Evolutionary conservation across 495 filamentous ascomycete genomes (phyloP).

Genomic region (Bathelium albidoporum): DNA sequence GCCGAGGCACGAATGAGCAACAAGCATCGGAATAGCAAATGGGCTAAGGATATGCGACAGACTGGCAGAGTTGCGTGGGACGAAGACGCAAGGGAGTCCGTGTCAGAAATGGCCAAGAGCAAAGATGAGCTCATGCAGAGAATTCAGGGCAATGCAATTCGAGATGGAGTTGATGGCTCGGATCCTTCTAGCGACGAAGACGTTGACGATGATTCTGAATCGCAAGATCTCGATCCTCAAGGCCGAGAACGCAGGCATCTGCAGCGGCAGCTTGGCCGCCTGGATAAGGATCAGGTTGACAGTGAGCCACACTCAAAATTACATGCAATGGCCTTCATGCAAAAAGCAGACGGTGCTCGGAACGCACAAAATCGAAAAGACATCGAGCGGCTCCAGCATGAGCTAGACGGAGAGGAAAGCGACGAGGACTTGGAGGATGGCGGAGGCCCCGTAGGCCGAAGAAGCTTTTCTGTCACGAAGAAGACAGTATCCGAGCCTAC

Average conservation of each 20-base stretch:
- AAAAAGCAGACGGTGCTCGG: slow-evolving; percentile 65
- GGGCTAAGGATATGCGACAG: slow-evolving; percentile 81
- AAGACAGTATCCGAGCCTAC: slow-evolving; percentile 8
- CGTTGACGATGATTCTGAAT: slow-evolving; percentile 41
- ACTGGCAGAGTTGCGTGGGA: slow-evolving; percentile 36
- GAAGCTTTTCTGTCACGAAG: slow-evolving; percentile 28
- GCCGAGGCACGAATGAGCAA: slow-evolving; percentile 84
- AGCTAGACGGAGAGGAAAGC: slow-evolving; percentile 43
- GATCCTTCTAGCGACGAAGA: slow-evolving; percentile 47
- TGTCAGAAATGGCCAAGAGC: slow-evolving; percentile 70
- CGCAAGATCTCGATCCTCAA: slow-evolving; percentile 38
- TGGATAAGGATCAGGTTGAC: slow-evolving; percentile 40
- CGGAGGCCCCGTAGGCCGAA: slow-evolving; percentile 25
- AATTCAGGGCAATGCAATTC: slow-evolving; percentile 64
- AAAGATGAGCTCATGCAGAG: slow-evolving; percentile 78
- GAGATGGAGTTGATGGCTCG: slow-evolving; percentile 38
- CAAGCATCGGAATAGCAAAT: slow-evolving; percentile 83
- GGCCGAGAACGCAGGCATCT: slow-evolving; percentile 41
- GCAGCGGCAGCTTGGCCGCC: slow-evolving; percentile 46
- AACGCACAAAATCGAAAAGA: slow-evolving; percentile 74
- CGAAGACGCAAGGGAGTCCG: slow-evolving; percentile 42
- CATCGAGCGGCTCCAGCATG: slow-evolving; percentile 61
- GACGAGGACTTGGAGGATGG: slow-evolving; percentile 37
- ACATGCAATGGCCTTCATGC: slow-evolving; percentile 82
- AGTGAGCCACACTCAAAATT: slow-evolving; percentile 41